Evolutionary conservation across 176 grass and related monocot genomes (phyloP).

Genomic region (Eragrostis curvula): DNA sequence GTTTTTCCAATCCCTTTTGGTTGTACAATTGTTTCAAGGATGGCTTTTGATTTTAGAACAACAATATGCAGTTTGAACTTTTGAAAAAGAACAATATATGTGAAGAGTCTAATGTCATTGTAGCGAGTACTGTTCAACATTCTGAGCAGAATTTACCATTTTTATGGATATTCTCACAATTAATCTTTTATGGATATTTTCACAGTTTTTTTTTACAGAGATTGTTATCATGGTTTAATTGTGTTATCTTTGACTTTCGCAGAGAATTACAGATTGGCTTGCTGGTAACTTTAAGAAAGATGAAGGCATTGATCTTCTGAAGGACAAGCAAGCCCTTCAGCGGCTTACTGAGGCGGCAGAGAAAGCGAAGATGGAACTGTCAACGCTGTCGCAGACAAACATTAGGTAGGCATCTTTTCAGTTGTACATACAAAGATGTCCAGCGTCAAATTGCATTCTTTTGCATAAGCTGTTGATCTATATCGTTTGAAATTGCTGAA

Average conservation of each 20-base stretch:
- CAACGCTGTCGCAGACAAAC: conserved; percentile 86
- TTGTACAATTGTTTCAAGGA: neutral
- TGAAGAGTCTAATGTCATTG: conserved; percentile 8
- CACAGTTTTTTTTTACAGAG: neutral
- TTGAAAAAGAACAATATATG: conserved; percentile 23
- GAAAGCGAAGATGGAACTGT: conserved; percentile 99
- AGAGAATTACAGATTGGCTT: conserved; percentile 98
- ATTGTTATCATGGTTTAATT: neutral
- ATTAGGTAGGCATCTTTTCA: conserved; percentile 66
- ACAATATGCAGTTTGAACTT: conserved; percentile 12
- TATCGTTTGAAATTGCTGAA: conserved; percentile 19
- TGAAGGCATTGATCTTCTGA: conserved; percentile 92
- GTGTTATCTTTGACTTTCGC: conserved; percentile 33
- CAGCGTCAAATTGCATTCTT: neutral
- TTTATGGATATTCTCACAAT: no score
- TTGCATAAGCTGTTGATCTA: neutral
- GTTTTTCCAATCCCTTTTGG: conserved; percentile 12
- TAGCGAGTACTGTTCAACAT: neutral
- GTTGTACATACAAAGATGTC: conserved; percentile 4
- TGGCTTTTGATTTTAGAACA: conserved; percentile 5
- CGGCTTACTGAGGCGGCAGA: conserved; percentile 94
- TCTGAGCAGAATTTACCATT: neutral
- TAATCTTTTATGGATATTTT: no score
- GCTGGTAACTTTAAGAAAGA: conserved; percentile 90
- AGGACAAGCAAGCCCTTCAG: conserved; percentile 99